Evolutionary conservation across 371 early-diverging fungal species (phyloP).

Genomic region (Syncephalastrum sp.): DNA sequence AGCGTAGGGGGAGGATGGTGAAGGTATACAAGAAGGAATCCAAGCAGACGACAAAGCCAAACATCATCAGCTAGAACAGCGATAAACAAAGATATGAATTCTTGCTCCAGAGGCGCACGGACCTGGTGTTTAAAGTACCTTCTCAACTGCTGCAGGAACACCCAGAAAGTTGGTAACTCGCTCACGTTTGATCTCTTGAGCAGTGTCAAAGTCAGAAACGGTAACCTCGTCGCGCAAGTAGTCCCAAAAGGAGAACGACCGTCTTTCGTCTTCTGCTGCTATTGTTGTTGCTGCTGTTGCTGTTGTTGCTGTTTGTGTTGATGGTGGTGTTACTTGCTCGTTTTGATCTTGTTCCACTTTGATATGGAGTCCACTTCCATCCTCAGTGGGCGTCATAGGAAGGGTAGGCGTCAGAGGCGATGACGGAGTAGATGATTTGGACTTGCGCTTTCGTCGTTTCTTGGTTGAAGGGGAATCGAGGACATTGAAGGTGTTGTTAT

Average conservation of each 20-base stretch:
- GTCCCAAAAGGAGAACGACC: slow-evolving; percentile 50
- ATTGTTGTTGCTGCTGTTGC: not conserved
- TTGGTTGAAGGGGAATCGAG: no score
- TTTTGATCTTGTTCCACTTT: no score
- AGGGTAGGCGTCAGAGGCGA: no score
- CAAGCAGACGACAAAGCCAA: slow-evolving; percentile 90
- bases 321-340: no score
- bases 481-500: no score
- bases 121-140: slow-evolving; percentile 41
- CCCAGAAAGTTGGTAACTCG: slow-evolving; percentile 79
- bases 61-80: slow-evolving; percentile 65
- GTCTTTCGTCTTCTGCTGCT: no score
- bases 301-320: no score
- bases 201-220: slow-evolving; percentile 70
- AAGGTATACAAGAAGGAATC: slow-evolving; percentile 94
- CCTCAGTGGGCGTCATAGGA: no score
- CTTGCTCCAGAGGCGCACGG: not conserved
- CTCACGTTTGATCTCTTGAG: slow-evolving; percentile 80
- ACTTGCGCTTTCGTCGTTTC: no score
- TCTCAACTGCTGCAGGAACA: slow-evolving; percentile 82
- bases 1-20: slow-evolving; percentile 90
- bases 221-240: slow-evolving; percentile 70
- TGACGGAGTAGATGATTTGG: no score
- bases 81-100: not conserved
- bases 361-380: no score